phyloP scores from a whole-genome alignment of 768 basidiomycete genomes.

The Kwoniella mangroviensis region DNA sequence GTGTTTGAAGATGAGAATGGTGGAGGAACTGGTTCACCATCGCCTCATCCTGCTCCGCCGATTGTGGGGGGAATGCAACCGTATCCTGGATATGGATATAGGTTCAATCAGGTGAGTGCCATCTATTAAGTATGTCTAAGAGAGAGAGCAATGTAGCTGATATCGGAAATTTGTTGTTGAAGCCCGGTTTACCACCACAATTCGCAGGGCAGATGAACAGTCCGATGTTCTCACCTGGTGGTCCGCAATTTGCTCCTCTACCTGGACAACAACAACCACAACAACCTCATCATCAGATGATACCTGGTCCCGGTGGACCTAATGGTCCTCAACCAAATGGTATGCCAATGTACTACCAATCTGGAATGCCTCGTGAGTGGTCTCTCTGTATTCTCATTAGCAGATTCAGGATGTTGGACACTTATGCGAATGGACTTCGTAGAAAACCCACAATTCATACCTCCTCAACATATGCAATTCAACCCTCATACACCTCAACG shows the following conservation, averaged over 20 bases:
- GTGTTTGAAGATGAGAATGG: constrained; percentile 9
- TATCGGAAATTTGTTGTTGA: background rate
- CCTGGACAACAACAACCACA: constrained; percentile 30
- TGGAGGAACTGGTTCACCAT: constrained; percentile 20
- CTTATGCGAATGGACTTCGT: background rate
- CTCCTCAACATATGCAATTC: constrained; percentile 45
- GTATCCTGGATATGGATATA: constrained; percentile 37
- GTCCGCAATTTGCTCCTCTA: constrained; percentile 24
- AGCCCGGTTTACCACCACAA: constrained; percentile 35
- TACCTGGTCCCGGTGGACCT: constrained; percentile 29
- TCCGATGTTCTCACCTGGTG: constrained; percentile 48
- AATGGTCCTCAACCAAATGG: constrained; percentile 36
- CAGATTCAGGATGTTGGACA: background rate
- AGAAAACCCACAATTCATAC: constrained; percentile 46
- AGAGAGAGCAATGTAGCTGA: background rate
- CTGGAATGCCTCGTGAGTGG: constrained; percentile 45
- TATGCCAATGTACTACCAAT: constrained; percentile 51
- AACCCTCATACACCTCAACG: constrained; percentile 37
- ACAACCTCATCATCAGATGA: constrained; percentile 33
- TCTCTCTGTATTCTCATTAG: background rate
- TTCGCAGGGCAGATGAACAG: constrained; percentile 33
- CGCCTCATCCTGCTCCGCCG: constrained; percentile 31
- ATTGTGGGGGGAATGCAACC: constrained; percentile 34
- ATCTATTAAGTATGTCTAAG: background rate
- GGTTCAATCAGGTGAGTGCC: constrained; percentile 35